Evolutionary conservation across 257 asterid genomes (phyloP), one percentile per base, ranked within the genome.

Genomic region (Phtheirospermum japonicum): DNA sequence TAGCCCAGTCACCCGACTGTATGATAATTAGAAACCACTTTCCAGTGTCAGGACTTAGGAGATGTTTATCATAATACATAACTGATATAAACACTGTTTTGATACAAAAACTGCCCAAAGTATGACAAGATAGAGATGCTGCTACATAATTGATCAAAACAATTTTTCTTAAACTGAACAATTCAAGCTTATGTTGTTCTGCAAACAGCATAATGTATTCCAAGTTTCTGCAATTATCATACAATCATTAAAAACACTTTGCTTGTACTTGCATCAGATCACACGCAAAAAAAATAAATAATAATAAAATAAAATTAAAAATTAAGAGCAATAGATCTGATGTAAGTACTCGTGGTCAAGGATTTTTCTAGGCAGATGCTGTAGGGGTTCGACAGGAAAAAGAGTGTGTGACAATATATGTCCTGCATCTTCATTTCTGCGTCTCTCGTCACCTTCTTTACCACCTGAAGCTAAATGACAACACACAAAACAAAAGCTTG

Each of bases 301-400:
- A 39, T 9, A 11, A 39, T 39, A 39, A 13, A 39, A 9, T 10
- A 11, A 39, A 36, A 36, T 6, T 39, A 46, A 5, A 16, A 61
- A 20, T 1, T 20, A 37, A 60, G 3, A 11, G 51, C 20, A 72
- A 34, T n/a, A n/a, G n/a, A n/a, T n/a, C n/a, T n/a, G n/a, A n/a
- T n/a, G n/a, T n/a, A n/a, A n/a, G 17, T 75, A 84, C 92, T 84
- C 88, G 46, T 84, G 92, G 59, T 77, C 84, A 51, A 84, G 79
- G 63, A 84, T 84, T 67, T 77, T 84, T 67, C 77, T 77, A 13
- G 92, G 88, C 60, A 74, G 74, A 58, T 71, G 67, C 37, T 71
- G 80, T 52, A 46, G 63, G 34, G 75, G 45, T 49, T 74, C 71
- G n/a, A 70, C 70, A 20, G 81, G 77, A 74, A 84, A 84, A 51